These are phyloP conservation scores for Colletotrichum incanum DNA, from an alignment of 2,329 filamentous ascomycete species.

Conservation along the genomic window DNA sequence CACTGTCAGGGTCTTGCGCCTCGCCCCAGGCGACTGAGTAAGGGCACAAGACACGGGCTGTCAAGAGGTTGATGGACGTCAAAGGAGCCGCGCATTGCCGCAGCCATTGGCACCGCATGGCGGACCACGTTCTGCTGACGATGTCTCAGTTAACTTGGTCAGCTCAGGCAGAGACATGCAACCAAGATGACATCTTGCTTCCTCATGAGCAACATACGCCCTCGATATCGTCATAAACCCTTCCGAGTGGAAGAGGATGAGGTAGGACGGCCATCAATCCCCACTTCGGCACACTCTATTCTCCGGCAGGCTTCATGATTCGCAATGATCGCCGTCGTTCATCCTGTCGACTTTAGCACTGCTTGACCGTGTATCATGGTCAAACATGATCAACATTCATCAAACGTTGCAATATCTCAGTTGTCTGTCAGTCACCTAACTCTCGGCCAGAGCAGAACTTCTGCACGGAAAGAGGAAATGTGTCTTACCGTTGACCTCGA, in stretches of 20 bases:
- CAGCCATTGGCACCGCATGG: not conserved
- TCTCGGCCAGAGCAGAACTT: slow-evolving; percentile 14
- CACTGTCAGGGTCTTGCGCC: slow-evolving; percentile 28
- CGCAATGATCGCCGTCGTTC: slow-evolving; percentile 3
- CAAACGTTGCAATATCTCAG: slow-evolving; percentile 1
- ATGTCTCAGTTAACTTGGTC: slow-evolving; percentile 20
- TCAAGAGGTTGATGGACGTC: not conserved
- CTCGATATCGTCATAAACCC: slow-evolving; percentile 22
- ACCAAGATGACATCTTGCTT: not conserved
- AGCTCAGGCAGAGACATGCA: slow-evolving; percentile 8
- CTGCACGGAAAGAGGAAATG: slow-evolving; percentile 22
- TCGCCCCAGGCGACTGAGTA: slow-evolving; percentile 13
- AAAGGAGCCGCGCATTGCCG: slow-evolving; percentile 8
- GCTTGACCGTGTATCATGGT: not conserved
- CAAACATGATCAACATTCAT: slow-evolving; percentile 34
- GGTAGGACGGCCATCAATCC: slow-evolving; percentile 15
- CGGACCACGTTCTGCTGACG: slow-evolving; percentile 32
- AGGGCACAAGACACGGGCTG: slow-evolving; percentile 25
- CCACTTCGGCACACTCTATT: slow-evolving; percentile 15
- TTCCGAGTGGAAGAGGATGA: not conserved
- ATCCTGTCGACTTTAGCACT: not conserved
- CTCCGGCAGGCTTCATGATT: slow-evolving; percentile 17
- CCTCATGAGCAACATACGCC: slow-evolving; percentile 25
- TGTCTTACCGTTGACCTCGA: slow-evolving; percentile 16
- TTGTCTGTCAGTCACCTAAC: slow-evolving; percentile 6